Base-by-base conservation (phyloP, 2,329 filamentous ascomycete genomes). In the Aureobasidium sp. region DNA sequence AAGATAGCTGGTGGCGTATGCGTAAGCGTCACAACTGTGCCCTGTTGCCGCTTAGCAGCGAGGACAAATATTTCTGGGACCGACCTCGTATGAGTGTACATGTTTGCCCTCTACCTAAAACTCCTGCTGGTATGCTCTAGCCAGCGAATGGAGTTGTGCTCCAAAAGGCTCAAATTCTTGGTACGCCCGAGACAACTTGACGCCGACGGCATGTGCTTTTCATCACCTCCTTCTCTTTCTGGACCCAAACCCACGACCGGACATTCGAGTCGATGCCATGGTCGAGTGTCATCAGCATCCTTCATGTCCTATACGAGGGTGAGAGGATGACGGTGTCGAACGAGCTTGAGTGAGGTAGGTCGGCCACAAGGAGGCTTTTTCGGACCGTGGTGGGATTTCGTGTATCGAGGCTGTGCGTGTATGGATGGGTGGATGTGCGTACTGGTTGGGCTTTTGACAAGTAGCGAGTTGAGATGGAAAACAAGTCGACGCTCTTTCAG, bases 41-140 rank as follows among this genome's bases (percentile, higher is more conserved):
- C 51, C 27, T 43, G 10, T 54, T 54, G 51, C 51, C 51, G 51
- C 51, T 42, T 54, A 54, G 38, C 51, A 42, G 15, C 17, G n/a
- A 40, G 33, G 17, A 38, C 23, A 25, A 40, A 19, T 35, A 6
- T 53, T 21, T 35, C 31, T 23, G 19, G 31, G 29, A 50, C 21
- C 21, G 2, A 23, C 29, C 31, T 50, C 31, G n/a, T n/a, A 15
- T 27, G 33, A 25, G 31, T 31, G 4, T 21, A 31, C 11, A 13
- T 31, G 5, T 31, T 31, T 13, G 17, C n/a, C 27, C 27, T 13
- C 2, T 5, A 3, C 3, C 3, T 10, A 10, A 10, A 17, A 27
- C n/a, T n/a, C 43, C 21, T 19, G n/a, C 11, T 43, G 40, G 11
- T 43, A 25, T 15, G 19, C 8, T 29, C 11, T 31, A 3, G 1